Evolutionary conservation across 495 filamentous ascomycete genomes (phyloP), one percentile per base, ranked within the genome.

Genomic region (Corynascus novoguineensis): DNA sequence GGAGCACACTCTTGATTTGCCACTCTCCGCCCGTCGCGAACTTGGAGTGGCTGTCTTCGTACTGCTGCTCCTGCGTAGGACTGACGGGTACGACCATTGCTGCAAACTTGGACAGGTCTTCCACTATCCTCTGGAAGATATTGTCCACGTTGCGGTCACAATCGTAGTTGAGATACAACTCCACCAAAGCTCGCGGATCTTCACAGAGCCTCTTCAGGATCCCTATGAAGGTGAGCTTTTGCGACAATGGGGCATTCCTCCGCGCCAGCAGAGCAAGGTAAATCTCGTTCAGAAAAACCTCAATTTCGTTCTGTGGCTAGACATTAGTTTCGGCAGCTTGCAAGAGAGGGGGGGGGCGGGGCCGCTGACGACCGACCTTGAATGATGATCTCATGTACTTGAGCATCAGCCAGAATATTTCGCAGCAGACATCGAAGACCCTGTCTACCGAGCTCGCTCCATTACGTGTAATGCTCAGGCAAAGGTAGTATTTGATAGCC

Each of bases 91-190:
- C 83, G 0, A 91, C 84, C 11, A 84, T 77, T 51, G 86, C 89
- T 0, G 89, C 84, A 49, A 92, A 86, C 55, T 85, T 85, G 17
- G 92, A 92, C 10, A 97, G 72, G 71, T 97, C 92, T 70, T 99
- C 95, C 27, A 97, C 91, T 37, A 95, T 79, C 51, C 84, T 87
- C 69, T 99, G 92, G 71, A 95, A 97, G 65, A 97, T 96, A 64
- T 99, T 97, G 70, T 99, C 95, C 60, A 97, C 78, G 22, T 89
- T 88, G 31, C 90, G 78, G 64, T 97, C 95, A 71, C 95, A 99
- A 65, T 99, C 95, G 62, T 99, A 99, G 68, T 99, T 99, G 53
- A 99, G 81, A 70, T 97, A 99, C 15, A 93, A 86, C 73, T 99
- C 95, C 5, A 99, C 95, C 57, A 99, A 68, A 0, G 89, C 92